These are phyloP conservation scores for Fusarium brevicatenulatum DNA, from an alignment of 2,329 filamentous ascomycete genomes.

Conservation along the genomic window DNA sequence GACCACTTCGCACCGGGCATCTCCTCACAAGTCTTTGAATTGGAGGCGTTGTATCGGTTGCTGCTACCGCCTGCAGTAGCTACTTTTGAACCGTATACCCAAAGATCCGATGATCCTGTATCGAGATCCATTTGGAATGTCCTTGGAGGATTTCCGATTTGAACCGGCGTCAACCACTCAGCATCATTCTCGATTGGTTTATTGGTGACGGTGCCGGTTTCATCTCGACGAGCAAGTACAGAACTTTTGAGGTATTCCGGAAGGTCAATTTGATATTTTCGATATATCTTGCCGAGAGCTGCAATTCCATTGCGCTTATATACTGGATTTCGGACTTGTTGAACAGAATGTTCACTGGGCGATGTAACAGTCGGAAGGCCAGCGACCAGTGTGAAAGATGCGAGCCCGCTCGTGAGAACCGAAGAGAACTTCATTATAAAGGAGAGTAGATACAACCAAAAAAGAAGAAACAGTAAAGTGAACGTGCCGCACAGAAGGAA, in stretches of 20 bases:
- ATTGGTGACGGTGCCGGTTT: constrained; percentile 45
- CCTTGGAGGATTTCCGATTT: constrained; percentile 55
- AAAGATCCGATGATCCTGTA: constrained; percentile 59
- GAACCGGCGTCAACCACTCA: constrained; percentile 54
- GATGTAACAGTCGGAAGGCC: constrained; percentile 9
- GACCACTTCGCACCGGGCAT: constrained; percentile 53
- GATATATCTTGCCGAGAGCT: constrained; percentile 49
- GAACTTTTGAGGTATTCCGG: constrained; percentile 34
- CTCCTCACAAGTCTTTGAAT: constrained; percentile 52
- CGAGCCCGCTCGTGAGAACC: constrained; percentile 25
- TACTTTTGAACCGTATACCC: constrained; percentile 60
- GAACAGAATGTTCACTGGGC: constrained; percentile 37
- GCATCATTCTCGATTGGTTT: constrained; percentile 47
- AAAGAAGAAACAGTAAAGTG: neutral
- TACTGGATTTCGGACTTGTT: constrained; percentile 51
- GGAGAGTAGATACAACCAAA: constrained; percentile 4
- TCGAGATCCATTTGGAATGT: constrained; percentile 57
- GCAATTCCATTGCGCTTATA: constrained; percentile 49
- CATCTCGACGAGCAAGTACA: constrained; percentile 42
- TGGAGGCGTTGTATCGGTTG: constrained; percentile 50
- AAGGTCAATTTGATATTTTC: constrained; percentile 50
- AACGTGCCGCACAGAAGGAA: constrained; percentile 1
- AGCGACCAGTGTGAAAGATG: constrained; percentile 13
- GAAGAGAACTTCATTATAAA: constrained; percentile 29
- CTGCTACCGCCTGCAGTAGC: constrained; percentile 52